phyloP scores from a whole-genome alignment of 495 filamentous ascomycete genomes.

The Penicillium angulare region DNA sequence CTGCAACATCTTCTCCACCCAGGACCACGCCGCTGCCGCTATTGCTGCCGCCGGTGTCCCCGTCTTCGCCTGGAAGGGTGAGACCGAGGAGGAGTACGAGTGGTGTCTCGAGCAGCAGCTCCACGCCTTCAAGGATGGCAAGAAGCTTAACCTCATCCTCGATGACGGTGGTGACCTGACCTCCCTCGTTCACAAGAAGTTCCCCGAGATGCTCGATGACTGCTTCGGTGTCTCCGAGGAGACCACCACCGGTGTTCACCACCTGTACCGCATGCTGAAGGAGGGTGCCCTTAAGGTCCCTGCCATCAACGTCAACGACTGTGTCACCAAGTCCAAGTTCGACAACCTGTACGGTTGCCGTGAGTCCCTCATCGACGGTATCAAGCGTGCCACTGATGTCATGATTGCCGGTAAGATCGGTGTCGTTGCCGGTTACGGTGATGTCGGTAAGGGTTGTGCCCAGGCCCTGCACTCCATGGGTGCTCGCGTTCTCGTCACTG shows the following conservation, averaged over 20 bases:
- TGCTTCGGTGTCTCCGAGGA: conserved; percentile 99
- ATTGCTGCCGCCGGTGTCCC: conserved; percentile 92
- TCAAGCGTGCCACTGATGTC: conserved; percentile 99
- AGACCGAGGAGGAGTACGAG: conserved; percentile 99
- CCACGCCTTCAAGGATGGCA: conserved; percentile 89
- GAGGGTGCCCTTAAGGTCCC: conserved; percentile 85
- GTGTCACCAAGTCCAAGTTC: conserved; percentile 99
- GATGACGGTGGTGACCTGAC: conserved; percentile 98
- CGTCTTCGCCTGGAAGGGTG: conserved; percentile 99
- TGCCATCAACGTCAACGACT: conserved; percentile 99
- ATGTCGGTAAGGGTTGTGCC: conserved; percentile 98
- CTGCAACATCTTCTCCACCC: conserved; percentile 99
- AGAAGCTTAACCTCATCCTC: conserved; percentile 96
- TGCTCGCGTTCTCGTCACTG: conserved; percentile 93
- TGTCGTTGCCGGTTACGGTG: conserved; percentile 96
- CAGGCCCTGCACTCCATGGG: conserved; percentile 95
- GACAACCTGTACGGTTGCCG: conserved; percentile 99
- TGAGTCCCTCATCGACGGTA: conserved; percentile 97
- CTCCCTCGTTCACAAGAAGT: conserved; percentile 93
- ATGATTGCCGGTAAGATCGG: conserved; percentile 99
- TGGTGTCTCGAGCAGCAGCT: conserved; percentile 99
- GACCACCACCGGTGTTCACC: conserved; percentile 99
- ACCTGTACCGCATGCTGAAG: conserved; percentile 98
- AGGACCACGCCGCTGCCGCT: conserved; percentile 96
- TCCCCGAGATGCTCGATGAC: conserved; percentile 93